These are phyloP conservation scores for Cudoniella acicularis DNA, from an alignment of 495 filamentous ascomycete genomes.

Conservation along the genomic window DNA sequence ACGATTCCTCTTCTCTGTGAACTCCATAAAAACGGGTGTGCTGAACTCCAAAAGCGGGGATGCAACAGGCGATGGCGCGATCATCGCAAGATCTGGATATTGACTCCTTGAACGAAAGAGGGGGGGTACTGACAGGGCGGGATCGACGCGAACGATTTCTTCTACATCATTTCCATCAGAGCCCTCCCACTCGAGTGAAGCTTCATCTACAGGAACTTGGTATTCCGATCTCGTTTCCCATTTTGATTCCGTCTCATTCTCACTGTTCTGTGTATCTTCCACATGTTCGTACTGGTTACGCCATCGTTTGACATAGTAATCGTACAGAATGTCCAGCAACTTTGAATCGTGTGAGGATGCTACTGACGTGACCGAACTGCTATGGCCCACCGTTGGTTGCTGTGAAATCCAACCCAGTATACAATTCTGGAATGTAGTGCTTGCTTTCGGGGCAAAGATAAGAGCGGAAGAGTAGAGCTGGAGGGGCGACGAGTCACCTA, in stretches of 20 bases:
- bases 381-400: conserved; percentile 6
- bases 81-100: conserved; percentile 34
- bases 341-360: too few species aligned
- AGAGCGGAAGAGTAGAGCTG: conserved; percentile 31
- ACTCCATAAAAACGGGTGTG: conserved; percentile 52
- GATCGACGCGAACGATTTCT: conserved; percentile 16
- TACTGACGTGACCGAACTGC: too few species aligned
- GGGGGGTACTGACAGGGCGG: background rate
- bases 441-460: conserved; percentile 32
- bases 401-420: conserved; percentile 5
- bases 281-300: conserved; percentile 20
- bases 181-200: conserved; percentile 9
- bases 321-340: too few species aligned
- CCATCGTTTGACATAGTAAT: too few species aligned
- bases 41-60: conserved; percentile 48
- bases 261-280: conserved; percentile 7
- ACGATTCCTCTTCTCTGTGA: conserved; percentile 49
- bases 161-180: conserved; percentile 12
- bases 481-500: conserved; percentile 26
- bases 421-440: conserved; percentile 21
- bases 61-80: conserved; percentile 42
- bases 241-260: conserved; percentile 4
- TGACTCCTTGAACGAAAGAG: conserved; percentile 18
- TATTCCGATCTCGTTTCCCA: conserved; percentile 17
- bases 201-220: conserved; percentile 10